Base-by-base conservation (phyloP, 352 stramenopile species). In the Globisporangium sylvaticum region DNA sequence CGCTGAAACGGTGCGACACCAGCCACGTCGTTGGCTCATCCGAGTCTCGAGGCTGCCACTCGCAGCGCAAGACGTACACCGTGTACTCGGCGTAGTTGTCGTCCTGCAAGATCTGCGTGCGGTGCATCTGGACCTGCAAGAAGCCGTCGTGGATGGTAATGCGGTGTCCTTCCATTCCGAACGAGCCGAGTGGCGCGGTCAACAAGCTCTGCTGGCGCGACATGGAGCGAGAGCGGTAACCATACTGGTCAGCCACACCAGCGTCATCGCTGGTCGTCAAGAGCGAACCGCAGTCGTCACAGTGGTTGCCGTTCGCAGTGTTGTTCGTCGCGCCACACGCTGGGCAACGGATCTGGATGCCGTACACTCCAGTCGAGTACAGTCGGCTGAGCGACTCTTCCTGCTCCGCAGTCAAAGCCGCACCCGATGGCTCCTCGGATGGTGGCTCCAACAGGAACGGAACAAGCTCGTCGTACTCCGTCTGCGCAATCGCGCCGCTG, bases 51-150 rank as follows among this genome's bases (percentile, higher is more conserved):
- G 86, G 72, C 65, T 94, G 84, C 86, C 86, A 96, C 66, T 90
- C 73, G 67, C 88, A 96, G 61, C 84, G 84, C 57, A 96, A 73
- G 66, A 96, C 88, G 67, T 96, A 96, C 61, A 94, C 88, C 31
- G 88, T 96, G 76, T 96, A 96, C 65, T 96, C 86, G 42, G 82
- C 84, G 61, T 92, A 96, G 74, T 94, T 96, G 77, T 94, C 88
- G 72, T 96, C 88, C 69, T 96, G 88, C 54, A 96, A 68, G 29
- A 94, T 80, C 62, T 94, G 86, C 37, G 88, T 96, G 56, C 84
- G 79, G 65, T 94, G 83, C 84, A 96, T 94, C 63, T 92, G 84
- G 52, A 80, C 85, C 65, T 90, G 83, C 31, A 96, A 90, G 64
- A 82, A 90, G n/a, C 88, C 88, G 53, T 93, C 86, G 69, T 96